phyloP scores from a whole-genome alignment of 2,329 filamentous ascomycete genomes.

The Alternaria panax region DNA sequence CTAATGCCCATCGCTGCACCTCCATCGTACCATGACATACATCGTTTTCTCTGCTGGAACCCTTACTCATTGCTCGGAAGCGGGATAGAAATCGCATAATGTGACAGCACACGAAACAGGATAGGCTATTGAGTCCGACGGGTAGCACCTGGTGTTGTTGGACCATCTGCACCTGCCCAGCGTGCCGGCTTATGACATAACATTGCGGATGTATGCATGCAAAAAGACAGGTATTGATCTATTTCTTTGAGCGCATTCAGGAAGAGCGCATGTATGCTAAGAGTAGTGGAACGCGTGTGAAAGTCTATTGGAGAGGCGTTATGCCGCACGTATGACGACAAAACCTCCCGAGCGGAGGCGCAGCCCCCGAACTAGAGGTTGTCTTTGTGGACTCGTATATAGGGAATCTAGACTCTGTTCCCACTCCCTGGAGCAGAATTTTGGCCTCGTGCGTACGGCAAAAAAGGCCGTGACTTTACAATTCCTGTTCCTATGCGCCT shows the following conservation, averaged over 20 bases:
- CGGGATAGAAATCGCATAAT: neutral
- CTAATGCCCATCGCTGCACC: neutral
- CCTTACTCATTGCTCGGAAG: neutral
- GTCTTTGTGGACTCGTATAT: neutral
- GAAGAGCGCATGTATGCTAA: neutral
- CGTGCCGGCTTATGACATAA: neutral
- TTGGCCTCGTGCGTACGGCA: neutral
- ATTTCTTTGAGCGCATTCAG: neutral
- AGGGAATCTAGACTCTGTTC: neutral
- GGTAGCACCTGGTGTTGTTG: slow-evolving; percentile 1
- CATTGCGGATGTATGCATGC: neutral
- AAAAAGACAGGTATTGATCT: neutral
- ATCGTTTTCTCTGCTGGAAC: neutral
- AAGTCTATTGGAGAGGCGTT: neutral
- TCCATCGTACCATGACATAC: neutral
- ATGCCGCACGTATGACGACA: neutral
- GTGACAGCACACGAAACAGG: neutral
- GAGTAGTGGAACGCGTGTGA: neutral
- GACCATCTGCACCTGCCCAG: neutral
- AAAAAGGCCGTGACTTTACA: neutral
- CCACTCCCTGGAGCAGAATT: neutral
- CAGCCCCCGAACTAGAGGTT: neutral
- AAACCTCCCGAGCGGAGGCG: neutral
- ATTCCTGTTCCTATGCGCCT: neutral
- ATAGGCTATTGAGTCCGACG: slow-evolving; percentile 1